Percentiles rank a stretch among this genome's conserved stretches.
phyloP scores from a whole-genome alignment of 805 yeast genomes.

The Barnettozyma siamensis region DNA sequence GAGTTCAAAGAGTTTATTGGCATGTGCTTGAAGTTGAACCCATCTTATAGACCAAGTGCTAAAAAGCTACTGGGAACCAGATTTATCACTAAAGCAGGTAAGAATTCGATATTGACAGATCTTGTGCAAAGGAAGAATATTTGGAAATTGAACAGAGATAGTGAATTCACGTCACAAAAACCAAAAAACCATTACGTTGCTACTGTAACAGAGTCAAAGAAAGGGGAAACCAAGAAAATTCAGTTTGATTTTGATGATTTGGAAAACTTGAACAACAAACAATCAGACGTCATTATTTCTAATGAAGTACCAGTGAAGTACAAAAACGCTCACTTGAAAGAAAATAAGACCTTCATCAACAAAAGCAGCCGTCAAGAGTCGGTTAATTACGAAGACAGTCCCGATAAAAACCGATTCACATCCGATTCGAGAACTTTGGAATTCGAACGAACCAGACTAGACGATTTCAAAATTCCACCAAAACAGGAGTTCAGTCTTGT shows the following conservation, averaged over 20 bases:
- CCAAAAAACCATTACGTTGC: constrained; percentile 25
- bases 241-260: constrained; percentile 23
- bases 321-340: constrained; percentile 3
- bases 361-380: neutral
- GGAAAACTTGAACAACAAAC: neutral
- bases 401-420: neutral
- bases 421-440: constrained; percentile 2
- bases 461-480: neutral
- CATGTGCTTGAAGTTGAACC: constrained; percentile 67
- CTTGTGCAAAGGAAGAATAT: constrained; percentile 38
- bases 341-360: constrained; percentile 10
- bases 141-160: constrained; percentile 28
- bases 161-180: constrained; percentile 12
- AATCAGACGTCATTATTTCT: constrained; percentile 20
- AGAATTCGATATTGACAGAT: constrained; percentile 29
- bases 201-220: constrained; percentile 18
- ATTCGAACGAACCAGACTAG: neutral
- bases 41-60: constrained; percentile 62
- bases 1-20: constrained; percentile 65
- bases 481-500: constrained; percentile 4
- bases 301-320: constrained; percentile 16
- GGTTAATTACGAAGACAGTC: neutral
- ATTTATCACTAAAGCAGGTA: constrained; percentile 37
- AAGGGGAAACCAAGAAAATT: constrained; percentile 4
- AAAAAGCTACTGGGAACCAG: constrained; percentile 54